Conservation (phyloP, 2,329 filamentous ascomycete genomes). For the Paraconiothyrium brasiliense region DNA sequence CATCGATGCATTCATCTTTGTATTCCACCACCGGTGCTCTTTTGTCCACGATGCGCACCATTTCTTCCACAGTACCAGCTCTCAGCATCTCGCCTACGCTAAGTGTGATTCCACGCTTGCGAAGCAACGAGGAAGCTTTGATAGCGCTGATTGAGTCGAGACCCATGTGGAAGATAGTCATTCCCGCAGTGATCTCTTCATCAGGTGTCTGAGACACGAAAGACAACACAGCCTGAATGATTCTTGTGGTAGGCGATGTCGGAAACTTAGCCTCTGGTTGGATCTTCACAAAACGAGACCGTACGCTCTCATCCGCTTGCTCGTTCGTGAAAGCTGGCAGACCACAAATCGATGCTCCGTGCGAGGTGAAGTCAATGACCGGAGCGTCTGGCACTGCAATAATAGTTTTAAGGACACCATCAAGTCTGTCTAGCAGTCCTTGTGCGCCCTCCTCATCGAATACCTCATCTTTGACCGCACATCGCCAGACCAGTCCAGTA, state of each 20-base stretch:
- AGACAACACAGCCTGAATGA: constrained; percentile 59
- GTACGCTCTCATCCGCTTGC: constrained; percentile 8
- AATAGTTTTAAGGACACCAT: constrained; percentile 67
- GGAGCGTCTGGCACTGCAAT: constrained; percentile 59
- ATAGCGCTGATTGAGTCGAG: constrained; percentile 93
- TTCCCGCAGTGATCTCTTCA: constrained; percentile 65
- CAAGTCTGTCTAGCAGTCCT: constrained; percentile 66
- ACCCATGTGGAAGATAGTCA: constrained; percentile 83
- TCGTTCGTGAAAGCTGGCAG: constrained; percentile 57
- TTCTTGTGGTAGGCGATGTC: constrained; percentile 47
- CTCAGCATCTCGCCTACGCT: constrained; percentile 76
- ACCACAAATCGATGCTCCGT: constrained; percentile 71
- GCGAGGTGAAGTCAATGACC: constrained; percentile 63
- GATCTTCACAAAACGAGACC: not conserved
- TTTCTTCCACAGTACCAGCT: constrained; percentile 70
- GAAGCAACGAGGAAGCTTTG: constrained; percentile 78
- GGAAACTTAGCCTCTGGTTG: not conserved
- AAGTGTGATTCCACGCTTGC: constrained; percentile 68
- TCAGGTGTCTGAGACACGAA: constrained; percentile 68
- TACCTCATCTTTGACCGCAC: constrained; percentile 71
- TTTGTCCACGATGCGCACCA: constrained; percentile 59
- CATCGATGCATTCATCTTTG: constrained; percentile 10
- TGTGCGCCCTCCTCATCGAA: constrained; percentile 59
- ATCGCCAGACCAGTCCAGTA: constrained; percentile 71
- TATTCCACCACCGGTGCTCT: constrained; percentile 12